Percentiles rank a stretch among this genome's conserved stretches.
Evolutionary conservation across 2,329 filamentous ascomycete genomes (phyloP).

Genomic region (Aplosporella prunicola): DNA sequence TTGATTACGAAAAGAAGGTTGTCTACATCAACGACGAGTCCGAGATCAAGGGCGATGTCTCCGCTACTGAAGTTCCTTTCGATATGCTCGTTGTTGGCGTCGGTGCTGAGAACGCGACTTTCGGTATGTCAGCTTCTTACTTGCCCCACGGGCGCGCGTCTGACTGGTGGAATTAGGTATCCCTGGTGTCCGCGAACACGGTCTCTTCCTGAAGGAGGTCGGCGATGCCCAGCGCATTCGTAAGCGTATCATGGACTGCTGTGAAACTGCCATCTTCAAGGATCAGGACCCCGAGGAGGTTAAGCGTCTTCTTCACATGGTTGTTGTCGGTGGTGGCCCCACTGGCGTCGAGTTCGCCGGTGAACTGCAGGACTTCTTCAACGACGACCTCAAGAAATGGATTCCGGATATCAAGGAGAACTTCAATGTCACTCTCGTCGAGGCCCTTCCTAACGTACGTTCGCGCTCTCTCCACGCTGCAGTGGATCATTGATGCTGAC

Average conservation of each 20-base stretch:
- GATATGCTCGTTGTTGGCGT: constrained; percentile 98
- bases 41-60: constrained; percentile 75
- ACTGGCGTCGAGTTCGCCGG: constrained; percentile 98
- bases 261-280: constrained; percentile 97
- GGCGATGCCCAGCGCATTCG: constrained; percentile 90
- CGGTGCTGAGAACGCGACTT: constrained; percentile 96
- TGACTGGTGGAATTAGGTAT: constrained; percentile 47
- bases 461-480: too few relatives aligned
- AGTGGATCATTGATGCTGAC: background rate
- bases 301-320: constrained; percentile 94
- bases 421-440: constrained; percentile 95
- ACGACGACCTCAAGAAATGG: constrained; percentile 96
- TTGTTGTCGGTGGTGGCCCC: constrained; percentile 74
- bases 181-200: constrained; percentile 86
- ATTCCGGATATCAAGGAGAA: constrained; percentile 89
- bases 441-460: constrained; percentile 78
- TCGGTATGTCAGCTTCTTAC: constrained; percentile 51
- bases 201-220: constrained; percentile 98
- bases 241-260: constrained; percentile 99
- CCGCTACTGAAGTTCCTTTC: constrained; percentile 83
- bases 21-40: constrained; percentile 87
- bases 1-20: constrained; percentile 84
- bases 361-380: constrained; percentile 98
- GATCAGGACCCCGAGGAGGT: constrained; percentile 81
- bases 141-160: background rate